Base-by-base conservation (phyloP, 768 basidiomycete genomes). In the Boletus sp. region DNA sequence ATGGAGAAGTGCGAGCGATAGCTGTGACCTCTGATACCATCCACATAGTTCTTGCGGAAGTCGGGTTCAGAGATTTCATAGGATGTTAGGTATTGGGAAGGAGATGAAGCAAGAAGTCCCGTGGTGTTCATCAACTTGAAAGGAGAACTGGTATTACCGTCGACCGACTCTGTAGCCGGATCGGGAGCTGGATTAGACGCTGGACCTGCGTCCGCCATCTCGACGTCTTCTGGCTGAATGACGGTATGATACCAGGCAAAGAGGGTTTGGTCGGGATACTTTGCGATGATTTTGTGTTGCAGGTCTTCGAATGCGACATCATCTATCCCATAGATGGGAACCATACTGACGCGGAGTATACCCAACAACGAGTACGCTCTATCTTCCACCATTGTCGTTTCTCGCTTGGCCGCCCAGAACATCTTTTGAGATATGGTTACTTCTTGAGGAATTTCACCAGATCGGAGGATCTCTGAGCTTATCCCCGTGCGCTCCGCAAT, bases 321-420 rank as follows among this genome's bases (percentile, higher is more conserved):
- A 1, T 58, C 67, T 45, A 64, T 59, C 33, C 73, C 73, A 33
- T 74, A 73, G 32, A 30, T 47, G 7, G 67, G 46, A 4, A 40
- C 32, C 59, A 74, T 55, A 20, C 15, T 37, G 18, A 70, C 55
- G 12, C 35, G 50, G 4, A 73, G 60, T 39, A 73, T 45, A 3
- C 70, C 73, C 55, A 73, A 37, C 40, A 73, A 49, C 20, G 64
- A 71, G 44, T 74, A 73, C 6, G 71, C 61, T 42, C n/a, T 65
- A 40, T 73, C 73, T 33, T 74, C 72, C 30, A 53, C 32, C 46
- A 8, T 50, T 12, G 58, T 64, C 14, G 71, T 73, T 14, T 60
- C 47, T 49, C 72, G 63, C 14, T 52, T 17, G 1, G 60, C 32
- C 17, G 71, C 63, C 73, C 73, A 73, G 18, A 54, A 59, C 63